Base-by-base conservation (phyloP, 768 basidiomycete genomes). In the Coprinopsis sp. region DNA sequence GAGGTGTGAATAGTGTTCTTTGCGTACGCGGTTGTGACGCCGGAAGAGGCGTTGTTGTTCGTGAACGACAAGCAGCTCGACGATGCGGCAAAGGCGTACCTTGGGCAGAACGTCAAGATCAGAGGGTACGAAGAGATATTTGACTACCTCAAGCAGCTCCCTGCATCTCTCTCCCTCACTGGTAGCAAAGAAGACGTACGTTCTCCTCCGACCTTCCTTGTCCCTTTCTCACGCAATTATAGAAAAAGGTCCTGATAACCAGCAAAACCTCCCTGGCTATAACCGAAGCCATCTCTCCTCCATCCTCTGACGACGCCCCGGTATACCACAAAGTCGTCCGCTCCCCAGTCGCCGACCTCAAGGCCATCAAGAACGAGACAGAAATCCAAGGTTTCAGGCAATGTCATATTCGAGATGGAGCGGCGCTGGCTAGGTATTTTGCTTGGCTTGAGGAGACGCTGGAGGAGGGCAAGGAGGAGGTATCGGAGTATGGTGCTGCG, bases 361-460 rank as follows among this genome's bases (percentile, higher is more conserved):
- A 92, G 61, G 64, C 90, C 1, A 79, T 91, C 56, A 92, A 92
- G 67, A 91, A 90, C 54, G 64, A 62, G 3, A 79, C 77, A 1
- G 95, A 99, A 58, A 65, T 94, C 11, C 87, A 86, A 59, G 95
- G 95, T 0, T 97, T 97, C 74, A 76, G 93, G 13, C 81, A 86
- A 57, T 78, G 76, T 43, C 91, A 99, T 59, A 81, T 95, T 25
- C 78, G 94, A 8, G 95, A 98, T 62, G 93, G 95, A 1, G 82
- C 76, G 1, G 94, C 94, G 1, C 72, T 98, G 37, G 81, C 78
- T 6, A 77, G 84, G 12, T 99, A 98, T 66, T 97, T 97, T 55
- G 75, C 91, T 0, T 99, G 95, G 96, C 72, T 99, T 1, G 92
- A 98, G 63, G 87, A 92, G 51, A 77, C 84, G 53, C 69, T 98